phyloP scores from a whole-genome alignment of 352 stramenopile species.

The Elongisporangium anandrum region DNA sequence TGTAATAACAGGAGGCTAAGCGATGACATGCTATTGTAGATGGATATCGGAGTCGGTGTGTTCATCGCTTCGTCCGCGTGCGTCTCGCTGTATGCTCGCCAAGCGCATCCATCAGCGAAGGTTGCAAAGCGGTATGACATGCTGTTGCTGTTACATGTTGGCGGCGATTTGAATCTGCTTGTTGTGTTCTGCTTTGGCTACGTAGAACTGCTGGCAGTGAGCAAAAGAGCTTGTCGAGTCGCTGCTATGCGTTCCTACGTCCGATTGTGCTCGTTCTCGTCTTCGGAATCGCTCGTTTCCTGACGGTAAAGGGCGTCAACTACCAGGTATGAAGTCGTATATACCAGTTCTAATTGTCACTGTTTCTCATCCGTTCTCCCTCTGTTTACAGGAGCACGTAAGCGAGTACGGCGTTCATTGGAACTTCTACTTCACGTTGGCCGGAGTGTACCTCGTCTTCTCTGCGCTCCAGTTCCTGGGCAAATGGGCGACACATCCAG shows the following conservation, averaged over 20 bases:
- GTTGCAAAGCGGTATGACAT: conserved; percentile 19
- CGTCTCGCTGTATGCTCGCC: conserved; percentile 64
- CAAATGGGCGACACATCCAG: conserved; percentile 33
- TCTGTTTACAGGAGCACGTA: conserved; percentile 85
- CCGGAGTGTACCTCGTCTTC: conserved; percentile 71
- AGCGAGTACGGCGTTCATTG: conserved; percentile 99
- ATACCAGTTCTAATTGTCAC: no score
- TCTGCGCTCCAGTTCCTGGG: conserved; percentile 51
- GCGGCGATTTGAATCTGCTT: background rate
- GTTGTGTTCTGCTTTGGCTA: background rate
- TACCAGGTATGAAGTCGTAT: conserved; percentile 61
- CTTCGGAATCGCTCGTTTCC: conserved; percentile 63
- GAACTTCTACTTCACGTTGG: conserved; percentile 99
- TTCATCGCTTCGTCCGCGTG: conserved; percentile 92
- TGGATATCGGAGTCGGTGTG: conserved; percentile 96
- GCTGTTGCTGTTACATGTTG: no score
- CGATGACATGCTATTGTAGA: conserved; percentile 60
- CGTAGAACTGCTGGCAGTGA: background rate
- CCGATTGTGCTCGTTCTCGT: conserved; percentile 67
- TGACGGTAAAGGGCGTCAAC: conserved; percentile 81
- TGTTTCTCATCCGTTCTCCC: background rate
- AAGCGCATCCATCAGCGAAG: conserved; percentile 21
- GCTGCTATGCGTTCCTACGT: conserved; percentile 54
- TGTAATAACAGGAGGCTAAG: background rate
- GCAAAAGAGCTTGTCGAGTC: conserved; percentile 5